These are phyloP conservation scores for Fusarium buxicola DNA, from an alignment of 2,329 filamentous ascomycete genomes.

Conservation along the genomic window DNA sequence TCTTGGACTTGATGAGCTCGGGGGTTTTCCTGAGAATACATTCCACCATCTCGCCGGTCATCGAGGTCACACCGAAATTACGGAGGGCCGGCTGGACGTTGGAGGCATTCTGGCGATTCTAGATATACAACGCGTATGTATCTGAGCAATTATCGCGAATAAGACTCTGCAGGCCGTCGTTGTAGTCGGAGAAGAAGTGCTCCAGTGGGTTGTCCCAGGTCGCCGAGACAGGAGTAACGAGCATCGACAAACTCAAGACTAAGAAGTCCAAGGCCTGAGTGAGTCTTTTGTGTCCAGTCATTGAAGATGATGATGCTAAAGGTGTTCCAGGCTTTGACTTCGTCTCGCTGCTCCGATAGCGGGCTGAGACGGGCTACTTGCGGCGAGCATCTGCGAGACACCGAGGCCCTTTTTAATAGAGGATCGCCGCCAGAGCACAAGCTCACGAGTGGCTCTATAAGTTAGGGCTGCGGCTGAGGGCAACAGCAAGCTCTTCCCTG, in stretches of 20 bases:
- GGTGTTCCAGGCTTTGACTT: neutral
- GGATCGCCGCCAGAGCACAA: neutral
- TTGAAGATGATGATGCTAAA: neutral
- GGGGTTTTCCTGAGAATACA: constrained; percentile 14
- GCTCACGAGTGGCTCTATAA: neutral
- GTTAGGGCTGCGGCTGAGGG: neutral
- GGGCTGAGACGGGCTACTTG: no score
- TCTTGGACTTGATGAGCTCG: constrained; percentile 25
- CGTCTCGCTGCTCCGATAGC: no score
- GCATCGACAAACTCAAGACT: neutral
- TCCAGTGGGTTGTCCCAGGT: constrained; percentile 10
- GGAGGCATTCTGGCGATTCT: neutral
- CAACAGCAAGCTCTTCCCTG: neutral
- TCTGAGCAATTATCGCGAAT: constrained; percentile 12
- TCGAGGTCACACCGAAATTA: neutral
- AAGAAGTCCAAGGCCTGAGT: neutral
- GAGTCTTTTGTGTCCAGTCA: constrained; percentile 2
- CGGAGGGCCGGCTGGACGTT: neutral
- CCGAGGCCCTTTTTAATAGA: neutral
- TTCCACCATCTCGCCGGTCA: constrained; percentile 10
- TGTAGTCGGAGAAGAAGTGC: constrained; percentile 5
- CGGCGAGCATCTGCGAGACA: neutral
- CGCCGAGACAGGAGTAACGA: constrained; percentile 4
- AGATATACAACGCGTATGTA: constrained; percentile 3
- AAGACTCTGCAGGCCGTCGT: constrained; percentile 8